Evolutionary conservation across 768 basidiomycete species (phyloP), one percentile per base, ranked within the genome.

Genomic region (Boletus tomentosulus): DNA sequence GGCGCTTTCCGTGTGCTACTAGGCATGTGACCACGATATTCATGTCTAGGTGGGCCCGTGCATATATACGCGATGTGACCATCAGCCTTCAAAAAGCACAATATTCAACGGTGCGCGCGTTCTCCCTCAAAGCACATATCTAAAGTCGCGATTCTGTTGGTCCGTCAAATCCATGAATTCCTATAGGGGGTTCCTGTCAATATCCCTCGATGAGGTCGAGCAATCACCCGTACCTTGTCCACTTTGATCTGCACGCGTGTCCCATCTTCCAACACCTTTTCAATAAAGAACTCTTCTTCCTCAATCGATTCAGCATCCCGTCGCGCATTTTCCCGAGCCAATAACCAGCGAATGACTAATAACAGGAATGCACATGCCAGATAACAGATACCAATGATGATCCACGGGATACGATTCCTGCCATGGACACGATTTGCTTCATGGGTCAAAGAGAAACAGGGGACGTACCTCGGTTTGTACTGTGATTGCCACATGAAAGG

Each of bases 321-420:
- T 12, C 77, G 74, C 48, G 73, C 78, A 64, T 91, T 90, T 73
- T 90, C 86, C 34, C 72, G 67, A 3, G 71, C 63, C 37, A 91
- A 76, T 28, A 82, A 39, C 51, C 60, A 69, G 22, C 86, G 82
- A 53, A 91, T 80, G 35, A 64, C 25, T 24, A 83, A 71, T 15
- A 79, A 48, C 59, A 79, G 44, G 12, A 71, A 28, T 43, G 85
- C 82, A 66, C 84, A 84, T 30, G 66, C 55, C 11, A 72, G 56
- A 63, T 85, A 84, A 69, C 85, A 86, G 48, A 83, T 64, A 3
- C 85, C 81, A 51, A 91, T 90, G 60, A 91, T 76, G 49, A 78
- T 79, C 89, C 90, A 92, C 3, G 89, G 89, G 28, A 90, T 66
- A 52, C 78, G 84, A 58, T 89, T 87, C 46, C 86, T 86, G 28